Conservation (phyloP, 208 protist genomes). For the Trypanosomatidae sp. region DNA sequence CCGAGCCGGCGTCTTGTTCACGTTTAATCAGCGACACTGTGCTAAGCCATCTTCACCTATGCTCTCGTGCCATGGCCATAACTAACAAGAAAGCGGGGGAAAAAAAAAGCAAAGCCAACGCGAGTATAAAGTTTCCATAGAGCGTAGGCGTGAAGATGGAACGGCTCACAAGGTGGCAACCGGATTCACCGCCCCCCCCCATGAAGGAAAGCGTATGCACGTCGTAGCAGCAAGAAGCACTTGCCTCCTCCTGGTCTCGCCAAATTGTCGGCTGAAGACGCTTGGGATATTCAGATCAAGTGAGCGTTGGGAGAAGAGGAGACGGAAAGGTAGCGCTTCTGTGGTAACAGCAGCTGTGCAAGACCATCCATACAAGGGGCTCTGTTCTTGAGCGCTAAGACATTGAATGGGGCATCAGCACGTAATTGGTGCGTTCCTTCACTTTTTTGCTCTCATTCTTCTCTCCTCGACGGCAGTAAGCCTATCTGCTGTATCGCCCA, state of each 20-base stretch:
- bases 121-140: not conserved
- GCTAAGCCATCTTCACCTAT: not conserved
- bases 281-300: not conserved
- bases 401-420: not conserved
- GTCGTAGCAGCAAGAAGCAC: not conserved
- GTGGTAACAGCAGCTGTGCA: not conserved
- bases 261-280: not conserved
- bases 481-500: not conserved
- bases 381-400: not conserved
- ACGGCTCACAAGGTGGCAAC: not conserved
- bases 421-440: not conserved
- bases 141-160: no score
- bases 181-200: not conserved
- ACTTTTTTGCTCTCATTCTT: not conserved
- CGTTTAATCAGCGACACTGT: conserved; percentile 1
- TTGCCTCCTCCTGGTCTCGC: not conserved
- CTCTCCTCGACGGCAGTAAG: not conserved
- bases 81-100: not conserved
- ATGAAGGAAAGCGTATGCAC: not conserved
- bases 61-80: not conserved
- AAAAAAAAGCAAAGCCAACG: not conserved
- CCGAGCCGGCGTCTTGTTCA: not conserved
- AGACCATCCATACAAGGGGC: not conserved
- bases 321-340: not conserved
- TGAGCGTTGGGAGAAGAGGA: not conserved